These are phyloP conservation scores for Mangifera indica DNA, from an alignment of 345 rosid species.

Conservation along the genomic window DNA sequence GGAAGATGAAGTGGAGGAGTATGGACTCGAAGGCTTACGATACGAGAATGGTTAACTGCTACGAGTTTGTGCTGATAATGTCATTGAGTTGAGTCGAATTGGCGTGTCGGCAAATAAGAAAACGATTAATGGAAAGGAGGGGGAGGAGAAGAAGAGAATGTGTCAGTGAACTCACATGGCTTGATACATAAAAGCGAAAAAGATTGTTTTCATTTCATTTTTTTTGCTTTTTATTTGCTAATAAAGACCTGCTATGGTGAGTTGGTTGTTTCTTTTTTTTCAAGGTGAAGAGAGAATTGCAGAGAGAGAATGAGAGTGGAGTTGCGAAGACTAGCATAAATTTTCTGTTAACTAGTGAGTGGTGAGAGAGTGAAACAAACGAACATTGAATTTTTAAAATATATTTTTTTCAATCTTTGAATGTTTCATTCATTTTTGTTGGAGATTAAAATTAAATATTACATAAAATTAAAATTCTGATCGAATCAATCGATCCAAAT, in stretches of 20 bases:
- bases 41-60: conserved; percentile 84
- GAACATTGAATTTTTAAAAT: conserved; percentile 12
- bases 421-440: neutral
- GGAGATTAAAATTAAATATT: neutral
- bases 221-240: conserved; percentile 8
- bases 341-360: conserved; percentile 13
- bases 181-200: conserved; percentile 46
- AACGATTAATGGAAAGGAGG: conserved; percentile 16
- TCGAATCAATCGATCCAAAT: no score
- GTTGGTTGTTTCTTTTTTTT: conserved; percentile 63
- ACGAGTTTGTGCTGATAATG: conserved; percentile 80
- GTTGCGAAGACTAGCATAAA: conserved; percentile 20
- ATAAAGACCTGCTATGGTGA: conserved; percentile 19
- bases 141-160: conserved; percentile 41
- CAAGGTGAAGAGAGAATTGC: conserved; percentile 53
- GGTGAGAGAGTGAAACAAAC: conserved; percentile 25
- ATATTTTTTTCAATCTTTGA: neutral
- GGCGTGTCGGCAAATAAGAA: conserved; percentile 31
- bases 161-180: no score
- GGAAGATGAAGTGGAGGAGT: conserved; percentile 74
- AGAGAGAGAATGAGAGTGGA: no score
- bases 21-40: conserved; percentile 73
- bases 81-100: conserved; percentile 49
- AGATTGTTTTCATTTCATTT: conserved; percentile 26
- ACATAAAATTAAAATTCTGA: no score